Conservation (phyloP, 768 basidiomycete species). For the Lenzites betulinus region DNA sequence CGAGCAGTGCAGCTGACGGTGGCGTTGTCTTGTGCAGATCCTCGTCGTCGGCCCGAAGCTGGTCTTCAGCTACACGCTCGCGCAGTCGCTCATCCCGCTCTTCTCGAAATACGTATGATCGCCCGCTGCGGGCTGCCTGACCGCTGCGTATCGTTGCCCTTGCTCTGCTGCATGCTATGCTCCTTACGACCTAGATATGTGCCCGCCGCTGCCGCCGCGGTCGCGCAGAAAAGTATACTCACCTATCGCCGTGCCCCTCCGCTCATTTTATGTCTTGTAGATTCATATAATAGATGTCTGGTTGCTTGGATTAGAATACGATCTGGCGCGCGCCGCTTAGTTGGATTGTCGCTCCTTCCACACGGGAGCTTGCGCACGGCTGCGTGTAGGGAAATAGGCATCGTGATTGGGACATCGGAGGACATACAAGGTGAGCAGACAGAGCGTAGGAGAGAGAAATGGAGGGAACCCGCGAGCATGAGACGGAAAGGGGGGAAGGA, state of each 20-base stretch:
- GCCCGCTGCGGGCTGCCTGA: background rate
- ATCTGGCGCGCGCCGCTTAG: background rate
- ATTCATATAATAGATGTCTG: slow-evolving; percentile 13
- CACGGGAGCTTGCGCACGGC: background rate
- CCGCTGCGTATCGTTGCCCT: background rate
- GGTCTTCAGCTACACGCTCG: slow-evolving; percentile 97
- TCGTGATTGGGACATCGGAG: slow-evolving; percentile 4
- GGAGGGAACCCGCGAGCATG: slow-evolving; percentile 21
- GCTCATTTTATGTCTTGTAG: slow-evolving; percentile 11
- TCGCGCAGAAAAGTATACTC: slow-evolving; percentile 5
- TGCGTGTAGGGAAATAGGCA: background rate
- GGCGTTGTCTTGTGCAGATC: slow-evolving; percentile 58
- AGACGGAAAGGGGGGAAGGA: slow-evolving; percentile 27
- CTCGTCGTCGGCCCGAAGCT: slow-evolving; percentile 97
- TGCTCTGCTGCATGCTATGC: slow-evolving; percentile 4
- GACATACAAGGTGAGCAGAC: slow-evolving; percentile 13
- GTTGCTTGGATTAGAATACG: background rate
- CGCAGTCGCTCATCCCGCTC: slow-evolving; percentile 91
- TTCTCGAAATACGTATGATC: slow-evolving; percentile 81
- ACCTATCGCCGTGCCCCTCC: slow-evolving; percentile 7
- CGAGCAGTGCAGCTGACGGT: background rate
- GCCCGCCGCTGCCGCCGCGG: background rate
- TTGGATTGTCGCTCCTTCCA: background rate
- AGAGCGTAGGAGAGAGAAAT: slow-evolving; percentile 37
- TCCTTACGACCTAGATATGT: slow-evolving; percentile 14